phyloP scores from a whole-genome alignment of 148 eudicot species.

The Cornus florida region DNA sequence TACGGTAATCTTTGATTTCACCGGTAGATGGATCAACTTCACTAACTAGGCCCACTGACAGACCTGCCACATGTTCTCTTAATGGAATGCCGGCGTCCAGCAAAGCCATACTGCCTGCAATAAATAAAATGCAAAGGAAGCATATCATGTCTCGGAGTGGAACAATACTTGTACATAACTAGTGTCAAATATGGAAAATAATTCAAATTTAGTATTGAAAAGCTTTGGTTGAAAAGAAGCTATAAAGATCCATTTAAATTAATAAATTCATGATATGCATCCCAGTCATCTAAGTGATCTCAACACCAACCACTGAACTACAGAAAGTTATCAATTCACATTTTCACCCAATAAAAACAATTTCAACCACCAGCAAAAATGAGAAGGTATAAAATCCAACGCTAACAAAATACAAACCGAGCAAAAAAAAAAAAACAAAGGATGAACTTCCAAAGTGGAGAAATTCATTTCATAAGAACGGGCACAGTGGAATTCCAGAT shows the following conservation, averaged over 20 bases:
- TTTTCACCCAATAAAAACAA: not conserved
- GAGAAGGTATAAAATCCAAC: not conserved
- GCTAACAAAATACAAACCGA: not conserved
- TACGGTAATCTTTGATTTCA: conserved; percentile 70
- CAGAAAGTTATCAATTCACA: not conserved
- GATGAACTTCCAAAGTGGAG: not conserved
- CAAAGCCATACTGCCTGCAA: conserved; percentile 88
- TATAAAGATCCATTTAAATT: not conserved
- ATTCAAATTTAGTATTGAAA: not conserved
- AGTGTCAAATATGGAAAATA: not conserved
- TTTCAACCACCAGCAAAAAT: not conserved
- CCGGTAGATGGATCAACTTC: conserved; percentile 76
- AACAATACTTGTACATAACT: conserved; percentile 1
- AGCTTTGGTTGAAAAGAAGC: not conserved
- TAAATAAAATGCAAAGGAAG: not conserved
- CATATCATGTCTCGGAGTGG: not conserved
- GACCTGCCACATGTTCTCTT: conserved; percentile 87
- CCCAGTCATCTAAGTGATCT: not conserved
- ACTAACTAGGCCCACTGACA: conserved; percentile 91
- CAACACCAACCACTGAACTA: not conserved
- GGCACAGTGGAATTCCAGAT: conserved; percentile 3
- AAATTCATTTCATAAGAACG: not conserved
- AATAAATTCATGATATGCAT: not conserved
- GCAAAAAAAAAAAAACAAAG: not conserved
- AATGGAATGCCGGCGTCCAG: conserved; percentile 97